phyloP scores from a whole-genome alignment of 2,329 filamentous ascomycete species.

The Xylariaceae sp. region DNA sequence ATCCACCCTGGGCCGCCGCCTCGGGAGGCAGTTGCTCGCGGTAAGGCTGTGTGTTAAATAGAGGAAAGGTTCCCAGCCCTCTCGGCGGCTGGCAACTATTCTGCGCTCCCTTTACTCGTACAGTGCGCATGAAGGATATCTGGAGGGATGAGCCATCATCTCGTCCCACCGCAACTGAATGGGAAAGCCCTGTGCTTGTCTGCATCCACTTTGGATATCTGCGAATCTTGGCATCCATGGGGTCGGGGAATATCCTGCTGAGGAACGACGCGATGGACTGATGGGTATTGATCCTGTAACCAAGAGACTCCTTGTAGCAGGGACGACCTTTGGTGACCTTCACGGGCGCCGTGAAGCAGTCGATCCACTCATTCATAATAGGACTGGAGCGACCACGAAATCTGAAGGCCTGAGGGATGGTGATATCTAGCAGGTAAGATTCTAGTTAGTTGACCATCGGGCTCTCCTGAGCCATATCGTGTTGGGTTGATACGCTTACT shows the following conservation, averaged over 20 bases:
- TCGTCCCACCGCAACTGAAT: not conserved
- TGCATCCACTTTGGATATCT: constrained; percentile 3
- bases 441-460: not conserved
- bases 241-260: not conserved
- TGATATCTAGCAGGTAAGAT: not conserved
- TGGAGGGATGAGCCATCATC: not conserved
- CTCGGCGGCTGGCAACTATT: not conserved
- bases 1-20: not conserved
- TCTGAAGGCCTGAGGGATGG: not conserved
- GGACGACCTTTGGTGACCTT: not conserved
- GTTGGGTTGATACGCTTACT: too few species aligned
- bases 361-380: not conserved
- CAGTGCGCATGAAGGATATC: constrained; percentile 3
- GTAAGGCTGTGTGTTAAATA: constrained; percentile 2
- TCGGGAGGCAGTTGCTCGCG: not conserved
- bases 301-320: constrained; percentile 1
- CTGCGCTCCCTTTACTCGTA: not conserved
- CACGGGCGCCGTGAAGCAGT: not conserved
- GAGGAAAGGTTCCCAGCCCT: not conserved
- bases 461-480: too few species aligned
- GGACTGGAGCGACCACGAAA: constrained; percentile 1
- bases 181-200: not conserved
- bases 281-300: not conserved
- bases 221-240: not conserved
- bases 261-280: constrained; percentile 3